Percentiles rank a stretch among this genome's conserved stretches.
Conservation (phyloP, 371 early-diverging fungal species). For the Chytridiales sp. region DNA sequence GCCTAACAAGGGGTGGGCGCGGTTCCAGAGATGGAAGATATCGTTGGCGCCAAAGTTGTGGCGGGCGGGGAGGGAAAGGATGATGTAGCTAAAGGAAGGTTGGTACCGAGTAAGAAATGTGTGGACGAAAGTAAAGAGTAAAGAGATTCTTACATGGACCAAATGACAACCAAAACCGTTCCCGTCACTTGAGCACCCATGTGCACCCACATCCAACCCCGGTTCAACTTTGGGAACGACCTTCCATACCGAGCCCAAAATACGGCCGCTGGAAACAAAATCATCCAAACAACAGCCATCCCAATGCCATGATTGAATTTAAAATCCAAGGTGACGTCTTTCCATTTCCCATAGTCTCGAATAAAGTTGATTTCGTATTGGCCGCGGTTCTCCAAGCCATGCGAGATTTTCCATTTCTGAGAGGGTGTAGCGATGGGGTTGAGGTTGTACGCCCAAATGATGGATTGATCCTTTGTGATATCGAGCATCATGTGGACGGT, state of each 20-base stretch:
- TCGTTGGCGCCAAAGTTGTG: neutral
- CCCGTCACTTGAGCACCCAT: conserved; percentile 26
- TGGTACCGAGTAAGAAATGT: too few species aligned
- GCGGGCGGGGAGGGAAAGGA: neutral
- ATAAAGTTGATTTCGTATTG: conserved; percentile 2
- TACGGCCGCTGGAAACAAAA: neutral
- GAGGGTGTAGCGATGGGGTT: conserved; percentile 6
- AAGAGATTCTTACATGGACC: neutral
- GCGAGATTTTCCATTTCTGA: conserved; percentile 15
- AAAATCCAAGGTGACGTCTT: conserved; percentile 3
- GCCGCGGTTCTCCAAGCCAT: conserved; percentile 24
- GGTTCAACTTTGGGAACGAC: conserved; percentile 7
- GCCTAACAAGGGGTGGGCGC: neutral
- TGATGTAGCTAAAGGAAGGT: neutral
- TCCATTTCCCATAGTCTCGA: neutral
- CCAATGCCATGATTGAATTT: conserved; percentile 37
- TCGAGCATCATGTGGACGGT: conserved; percentile 15
- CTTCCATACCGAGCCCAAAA: neutral
- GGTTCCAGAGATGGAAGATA: conserved; percentile 16
- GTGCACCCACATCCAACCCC: conserved; percentile 34
- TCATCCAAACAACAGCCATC: conserved; percentile 25
- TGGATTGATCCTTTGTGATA: neutral
- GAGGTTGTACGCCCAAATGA: conserved; percentile 39
- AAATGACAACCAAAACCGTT: neutral
- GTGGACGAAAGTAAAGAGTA: conserved; percentile 4